Percentiles rank a stretch among this genome's conserved stretches.
Conservation (phyloP, 306 rosid genomes). For the Citrullus mucosospermus region DNA sequence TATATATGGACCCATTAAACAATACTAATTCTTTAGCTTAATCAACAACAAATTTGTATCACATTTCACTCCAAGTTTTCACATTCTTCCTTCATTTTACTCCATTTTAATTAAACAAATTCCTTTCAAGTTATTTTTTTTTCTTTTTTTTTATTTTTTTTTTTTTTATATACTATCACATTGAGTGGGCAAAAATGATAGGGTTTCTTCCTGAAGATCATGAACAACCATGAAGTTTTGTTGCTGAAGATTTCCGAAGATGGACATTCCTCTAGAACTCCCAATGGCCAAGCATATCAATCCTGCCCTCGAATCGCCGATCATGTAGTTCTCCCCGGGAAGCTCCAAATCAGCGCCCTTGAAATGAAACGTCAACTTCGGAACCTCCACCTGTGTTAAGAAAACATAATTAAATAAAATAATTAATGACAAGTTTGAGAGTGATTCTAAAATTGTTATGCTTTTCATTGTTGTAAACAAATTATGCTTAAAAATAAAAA, state of each 20-base stretch:
- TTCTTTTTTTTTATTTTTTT: too few relatives aligned
- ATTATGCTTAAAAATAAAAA: too few relatives aligned
- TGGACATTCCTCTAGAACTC: constrained; percentile 44
- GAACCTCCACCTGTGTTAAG: constrained; percentile 25
- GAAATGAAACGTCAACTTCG: constrained; percentile 58
- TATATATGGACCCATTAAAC: background rate
- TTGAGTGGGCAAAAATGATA: constrained; percentile 31
- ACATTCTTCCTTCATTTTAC: background rate
- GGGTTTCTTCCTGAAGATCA: constrained; percentile 21
- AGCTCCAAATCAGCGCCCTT: constrained; percentile 55
- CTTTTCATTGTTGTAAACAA: too few relatives aligned
- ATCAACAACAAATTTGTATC: background rate
- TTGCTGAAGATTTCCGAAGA: constrained; percentile 44
- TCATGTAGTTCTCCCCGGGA: constrained; percentile 48
- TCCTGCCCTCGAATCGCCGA: constrained; percentile 33
- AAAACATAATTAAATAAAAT: background rate
- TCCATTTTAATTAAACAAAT: background rate
- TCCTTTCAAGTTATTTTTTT: background rate
- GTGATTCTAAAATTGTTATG: too few relatives aligned
- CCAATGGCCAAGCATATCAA: constrained; percentile 80
- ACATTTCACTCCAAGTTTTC: background rate
- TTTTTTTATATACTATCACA: constrained; percentile 19
- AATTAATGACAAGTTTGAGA: too few relatives aligned
- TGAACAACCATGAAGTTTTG: constrained; percentile 33
- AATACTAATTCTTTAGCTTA: background rate